Evolutionary conservation across 179 eudicot species (phyloP).

Genomic region (Patellifolia procumbens): DNA sequence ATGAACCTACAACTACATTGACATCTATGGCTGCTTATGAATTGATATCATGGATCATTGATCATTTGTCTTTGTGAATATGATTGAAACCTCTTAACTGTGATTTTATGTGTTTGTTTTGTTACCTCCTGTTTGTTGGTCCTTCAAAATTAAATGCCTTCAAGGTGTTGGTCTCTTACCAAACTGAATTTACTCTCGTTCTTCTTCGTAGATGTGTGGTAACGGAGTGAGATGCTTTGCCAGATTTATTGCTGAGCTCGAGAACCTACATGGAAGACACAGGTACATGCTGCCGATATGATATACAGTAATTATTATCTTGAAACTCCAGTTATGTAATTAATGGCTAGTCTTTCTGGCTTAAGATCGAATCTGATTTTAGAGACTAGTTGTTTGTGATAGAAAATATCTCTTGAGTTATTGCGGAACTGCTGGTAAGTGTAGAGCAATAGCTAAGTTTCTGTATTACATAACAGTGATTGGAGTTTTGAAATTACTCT

Average conservation of each 20-base stretch:
- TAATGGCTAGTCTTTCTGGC: neutral
- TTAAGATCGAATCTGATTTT: too few relatives aligned
- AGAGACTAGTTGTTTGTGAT: too few relatives aligned
- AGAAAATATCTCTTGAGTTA: too few relatives aligned
- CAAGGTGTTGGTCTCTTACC: neutral
- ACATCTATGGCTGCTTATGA: neutral
- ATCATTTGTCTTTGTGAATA: neutral
- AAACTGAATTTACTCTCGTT: neutral
- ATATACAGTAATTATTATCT: neutral
- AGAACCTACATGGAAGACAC: constrained; percentile 67
- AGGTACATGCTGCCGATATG: constrained; percentile 46
- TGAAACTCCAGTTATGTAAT: neutral
- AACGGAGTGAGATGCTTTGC: constrained; percentile 99
- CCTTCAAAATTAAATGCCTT: neutral
- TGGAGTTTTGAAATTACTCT: neutral
- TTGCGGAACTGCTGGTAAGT: neutral
- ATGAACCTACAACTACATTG: neutral
- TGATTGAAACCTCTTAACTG: neutral
- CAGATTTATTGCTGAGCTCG: constrained; percentile 83
- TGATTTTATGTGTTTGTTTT: neutral
- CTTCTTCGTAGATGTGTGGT: constrained; percentile 79
- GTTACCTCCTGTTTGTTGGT: neutral
- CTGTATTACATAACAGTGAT: neutral
- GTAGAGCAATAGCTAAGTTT: neutral
- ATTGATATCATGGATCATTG: too few relatives aligned